Evolutionary conservation across 768 basidiomycete genomes (phyloP).

Genomic region (Leucocoprinus sp.): DNA sequence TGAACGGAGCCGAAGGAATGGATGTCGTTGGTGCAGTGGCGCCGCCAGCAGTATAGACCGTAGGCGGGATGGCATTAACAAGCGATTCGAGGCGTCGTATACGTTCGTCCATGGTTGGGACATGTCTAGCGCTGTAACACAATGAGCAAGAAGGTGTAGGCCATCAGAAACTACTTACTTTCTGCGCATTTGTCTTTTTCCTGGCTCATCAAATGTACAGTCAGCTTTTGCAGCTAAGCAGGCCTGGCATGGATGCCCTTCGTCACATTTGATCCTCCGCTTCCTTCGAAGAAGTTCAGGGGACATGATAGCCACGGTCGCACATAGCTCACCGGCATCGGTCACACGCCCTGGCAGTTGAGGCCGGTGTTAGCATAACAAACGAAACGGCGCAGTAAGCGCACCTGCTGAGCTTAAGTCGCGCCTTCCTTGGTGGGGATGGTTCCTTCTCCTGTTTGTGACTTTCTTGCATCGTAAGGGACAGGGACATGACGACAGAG

Average conservation of each 20-base stretch:
- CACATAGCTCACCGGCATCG: slow-evolving; percentile 66
- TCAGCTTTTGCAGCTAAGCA: slow-evolving; percentile 76
- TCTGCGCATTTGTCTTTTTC: slow-evolving; percentile 80
- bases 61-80: slow-evolving; percentile 77
- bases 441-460: slow-evolving; percentile 31
- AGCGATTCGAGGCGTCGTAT: slow-evolving; percentile 85
- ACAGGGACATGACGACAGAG: slow-evolving; percentile 42
- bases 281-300: slow-evolving; percentile 37
- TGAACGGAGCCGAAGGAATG: slow-evolving; percentile 32
- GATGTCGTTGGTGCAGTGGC: slow-evolving; percentile 22
- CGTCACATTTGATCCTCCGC: slow-evolving; percentile 80
- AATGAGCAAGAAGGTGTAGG: neutral
- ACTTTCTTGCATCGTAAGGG: slow-evolving; percentile 32
- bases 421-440: slow-evolving; percentile 53
- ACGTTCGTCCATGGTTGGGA: slow-evolving; percentile 77
- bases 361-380: neutral
- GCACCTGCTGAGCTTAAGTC: slow-evolving; percentile 84
- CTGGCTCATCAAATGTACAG: slow-evolving; percentile 83
- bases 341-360: slow-evolving; percentile 87
- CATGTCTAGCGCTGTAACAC: slow-evolving; percentile 39
- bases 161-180: slow-evolving; percentile 51
- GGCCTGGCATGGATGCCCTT: slow-evolving; percentile 84
- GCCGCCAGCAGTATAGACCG: slow-evolving; percentile 63
- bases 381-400: slow-evolving; percentile 16
- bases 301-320: neutral